Percentiles rank a stretch among this genome's conserved stretches.
These are phyloP conservation scores for Claviceps sorghi DNA, from an alignment of 2,329 filamentous ascomycete species.

Conservation along the genomic window DNA sequence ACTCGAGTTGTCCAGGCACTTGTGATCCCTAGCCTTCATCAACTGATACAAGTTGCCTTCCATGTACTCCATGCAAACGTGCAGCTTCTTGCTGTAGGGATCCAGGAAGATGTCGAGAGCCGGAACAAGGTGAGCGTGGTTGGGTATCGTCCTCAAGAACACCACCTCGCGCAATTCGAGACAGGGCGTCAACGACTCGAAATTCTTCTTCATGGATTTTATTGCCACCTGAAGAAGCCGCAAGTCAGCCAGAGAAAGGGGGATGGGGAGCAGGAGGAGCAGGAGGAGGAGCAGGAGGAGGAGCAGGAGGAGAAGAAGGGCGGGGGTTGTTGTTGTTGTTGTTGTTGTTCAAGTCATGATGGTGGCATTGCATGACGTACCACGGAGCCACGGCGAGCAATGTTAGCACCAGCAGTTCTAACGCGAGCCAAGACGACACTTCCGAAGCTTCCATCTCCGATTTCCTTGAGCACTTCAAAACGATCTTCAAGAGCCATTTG, in stretches of 20 bases:
- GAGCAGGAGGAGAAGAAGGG: background rate
- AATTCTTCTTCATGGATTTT: slow-evolving; percentile 99
- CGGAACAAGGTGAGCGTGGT: slow-evolving; percentile 86
- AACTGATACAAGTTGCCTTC: slow-evolving; percentile 97
- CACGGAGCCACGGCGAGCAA: slow-evolving; percentile 81
- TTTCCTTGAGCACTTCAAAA: slow-evolving; percentile 94
- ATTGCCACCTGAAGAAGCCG: slow-evolving; percentile 62
- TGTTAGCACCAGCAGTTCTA: slow-evolving; percentile 72
- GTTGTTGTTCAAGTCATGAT: slow-evolving; percentile 1
- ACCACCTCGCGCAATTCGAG: slow-evolving; percentile 93
- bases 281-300: slow-evolving; percentile 2
- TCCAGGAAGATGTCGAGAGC: slow-evolving; percentile 97
- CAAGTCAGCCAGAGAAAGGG: background rate
- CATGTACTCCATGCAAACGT: slow-evolving; percentile 99
- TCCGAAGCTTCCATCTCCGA: slow-evolving; percentile 96
- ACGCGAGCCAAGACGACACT: slow-evolving; percentile 88
- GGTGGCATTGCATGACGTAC: slow-evolving; percentile 41
- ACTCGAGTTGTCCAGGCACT: slow-evolving; percentile 73
- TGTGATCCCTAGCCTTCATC: slow-evolving; percentile 97
- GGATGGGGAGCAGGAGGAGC: slow-evolving; percentile 1
- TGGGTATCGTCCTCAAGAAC: slow-evolving; percentile 78
- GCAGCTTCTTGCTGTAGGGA: slow-evolving; percentile 86
- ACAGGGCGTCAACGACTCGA: slow-evolving; percentile 81
- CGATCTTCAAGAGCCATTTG: slow-evolving; percentile 69
- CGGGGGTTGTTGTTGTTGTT: background rate